Conservation (phyloP, 306 rosid genomes). For the Canavalia gladiata region DNA sequence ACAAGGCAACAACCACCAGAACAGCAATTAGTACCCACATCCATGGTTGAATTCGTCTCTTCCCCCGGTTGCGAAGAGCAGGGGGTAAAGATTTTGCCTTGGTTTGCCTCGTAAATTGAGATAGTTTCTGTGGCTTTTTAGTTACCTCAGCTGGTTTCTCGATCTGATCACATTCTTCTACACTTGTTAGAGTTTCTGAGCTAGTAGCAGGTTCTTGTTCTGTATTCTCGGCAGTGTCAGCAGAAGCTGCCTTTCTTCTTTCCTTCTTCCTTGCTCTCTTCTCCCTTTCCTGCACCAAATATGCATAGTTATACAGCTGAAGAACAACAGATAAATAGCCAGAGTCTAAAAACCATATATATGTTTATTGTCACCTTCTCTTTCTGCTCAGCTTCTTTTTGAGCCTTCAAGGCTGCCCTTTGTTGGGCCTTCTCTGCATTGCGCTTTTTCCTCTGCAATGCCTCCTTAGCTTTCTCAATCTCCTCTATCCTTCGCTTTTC, state of each 20-base stretch:
- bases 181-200: conserved; percentile 48
- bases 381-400: conserved; percentile 85
- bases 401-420: conserved; percentile 76
- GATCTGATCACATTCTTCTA: conserved; percentile 53
- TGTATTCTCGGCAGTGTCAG: conserved; percentile 49
- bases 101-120: conserved; percentile 64
- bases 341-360: background rate
- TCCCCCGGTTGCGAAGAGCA: conserved; percentile 77
- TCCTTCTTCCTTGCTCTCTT: conserved; percentile 79
- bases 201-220: conserved; percentile 60
- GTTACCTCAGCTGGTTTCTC: conserved; percentile 56
- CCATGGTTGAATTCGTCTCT: conserved; percentile 82
- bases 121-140: conserved; percentile 60
- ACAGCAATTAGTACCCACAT: conserved; percentile 67
- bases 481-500: conserved; percentile 78
- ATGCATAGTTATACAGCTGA: conserved; percentile 33
- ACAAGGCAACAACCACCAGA: conserved; percentile 56
- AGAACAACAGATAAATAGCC: conserved; percentile 7
- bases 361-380: conserved; percentile 70
- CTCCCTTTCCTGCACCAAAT: conserved; percentile 72
- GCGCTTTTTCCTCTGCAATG: conserved; percentile 73
- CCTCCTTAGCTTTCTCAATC: conserved; percentile 86
- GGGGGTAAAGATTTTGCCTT: conserved; percentile 71
- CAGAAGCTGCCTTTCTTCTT: conserved; percentile 61
- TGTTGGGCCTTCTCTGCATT: conserved; percentile 78